These are phyloP conservation scores for Gossypium trilobum DNA, from an alignment of 441 rosid species.

Conservation along the genomic window DNA sequence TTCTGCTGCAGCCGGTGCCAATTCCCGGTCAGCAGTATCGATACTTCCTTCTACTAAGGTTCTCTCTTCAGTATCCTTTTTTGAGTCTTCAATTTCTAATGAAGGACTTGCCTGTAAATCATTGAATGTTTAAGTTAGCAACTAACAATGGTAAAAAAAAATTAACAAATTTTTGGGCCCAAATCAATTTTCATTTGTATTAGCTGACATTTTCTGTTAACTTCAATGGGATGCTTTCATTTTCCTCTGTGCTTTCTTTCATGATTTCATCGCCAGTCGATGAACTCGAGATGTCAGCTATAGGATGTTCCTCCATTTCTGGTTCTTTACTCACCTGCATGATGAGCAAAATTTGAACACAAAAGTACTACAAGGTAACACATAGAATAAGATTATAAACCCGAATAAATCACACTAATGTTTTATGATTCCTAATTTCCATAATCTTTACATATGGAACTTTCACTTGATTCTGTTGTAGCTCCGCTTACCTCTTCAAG, in stretches of 20 bases:
- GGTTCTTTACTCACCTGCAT: slow-evolving; percentile 12
- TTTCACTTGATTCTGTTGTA: slow-evolving; percentile 10
- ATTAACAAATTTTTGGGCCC: neutral
- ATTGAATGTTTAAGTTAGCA: neutral
- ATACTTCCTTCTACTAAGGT: slow-evolving; percentile 11
- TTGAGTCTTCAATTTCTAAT: neutral
- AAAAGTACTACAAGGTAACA: neutral
- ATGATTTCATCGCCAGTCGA: slow-evolving; percentile 10
- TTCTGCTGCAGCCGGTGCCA: neutral
- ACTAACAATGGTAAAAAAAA: neutral
- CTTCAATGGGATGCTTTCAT: slow-evolving; percentile 15
- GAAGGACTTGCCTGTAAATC: slow-evolving; percentile 9
- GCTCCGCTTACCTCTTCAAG: slow-evolving; percentile 19
- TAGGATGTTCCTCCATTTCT: slow-evolving; percentile 12
- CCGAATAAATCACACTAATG: neutral
- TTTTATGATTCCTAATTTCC: neutral
- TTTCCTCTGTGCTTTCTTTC: slow-evolving; percentile 17
- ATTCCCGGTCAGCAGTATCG: neutral
- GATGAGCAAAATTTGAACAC: neutral
- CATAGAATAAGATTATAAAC: neutral
- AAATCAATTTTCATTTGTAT: neutral
- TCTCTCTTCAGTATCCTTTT: slow-evolving; percentile 22
- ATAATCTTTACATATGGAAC: neutral
- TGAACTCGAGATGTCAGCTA: slow-evolving; percentile 10
- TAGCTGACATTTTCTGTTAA: slow-evolving; percentile 24